Base-by-base conservation (phyloP, 2,329 filamentous ascomycete species). In the Colletotrichum cordylinicola region DNA sequence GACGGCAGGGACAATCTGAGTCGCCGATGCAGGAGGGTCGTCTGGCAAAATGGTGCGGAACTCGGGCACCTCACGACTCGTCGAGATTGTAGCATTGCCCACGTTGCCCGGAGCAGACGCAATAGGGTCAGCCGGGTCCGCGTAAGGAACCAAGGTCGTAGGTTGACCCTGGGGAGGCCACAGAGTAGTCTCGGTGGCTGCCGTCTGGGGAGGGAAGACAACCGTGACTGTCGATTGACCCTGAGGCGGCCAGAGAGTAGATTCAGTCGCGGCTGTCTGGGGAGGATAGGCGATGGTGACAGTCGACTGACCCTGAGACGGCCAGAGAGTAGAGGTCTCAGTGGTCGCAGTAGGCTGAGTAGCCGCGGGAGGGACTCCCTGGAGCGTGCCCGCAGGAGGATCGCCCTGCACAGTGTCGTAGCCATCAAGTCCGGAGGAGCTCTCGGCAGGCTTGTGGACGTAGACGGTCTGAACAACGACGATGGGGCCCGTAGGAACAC, bases 11-110 rank as follows among this genome's bases (percentile, higher is more conserved):
- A 68, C 55, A 18, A 61, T 29, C 18, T 60, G 52, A 18, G 72
- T 48, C 8, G 72, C 56, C 18, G 67, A 12, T 2, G 8, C 33
- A 27, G 71, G 6, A 70, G 74, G 74, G 2, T 76, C 61, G 12
- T 58, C 74, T 16, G 60, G 52, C 37, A 75, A 18, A 4, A 66
- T 70, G 10, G 74, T 76, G 24, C 65, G 74, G 48, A 76, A 74
- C 58, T 69, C 37, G 15, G 74, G 74, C 9, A 29, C 56, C 6
- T 74, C 64, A 4, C 64, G 58, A 4, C 39, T 68, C 8, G 70
- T 37, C 15, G 74, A 69, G 18, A 69, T 21, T 6, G 70, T 76
- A 9, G 52, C 56, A 35, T 74, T 76, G 48, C 35, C 21, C 1
- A 33, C 56, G 35, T 74, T 76, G 35, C 35, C 21, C 10, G 56